phyloP scores from a whole-genome alignment of 2,329 filamentous ascomycete genomes.

The Neoscytalidium dimidiatum region DNA sequence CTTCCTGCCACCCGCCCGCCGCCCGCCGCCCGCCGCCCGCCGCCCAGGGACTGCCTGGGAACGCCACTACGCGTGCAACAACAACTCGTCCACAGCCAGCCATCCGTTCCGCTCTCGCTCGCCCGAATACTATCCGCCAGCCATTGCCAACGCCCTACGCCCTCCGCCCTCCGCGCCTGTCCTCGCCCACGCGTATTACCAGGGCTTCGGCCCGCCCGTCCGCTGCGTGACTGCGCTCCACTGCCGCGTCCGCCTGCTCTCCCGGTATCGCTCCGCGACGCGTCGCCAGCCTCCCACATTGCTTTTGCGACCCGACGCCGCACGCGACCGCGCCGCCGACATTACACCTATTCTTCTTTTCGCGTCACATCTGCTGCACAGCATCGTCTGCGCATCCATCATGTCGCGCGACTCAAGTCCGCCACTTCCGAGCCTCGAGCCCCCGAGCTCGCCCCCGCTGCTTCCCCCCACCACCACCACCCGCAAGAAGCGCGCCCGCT shows the following conservation, averaged over 20 bases:
- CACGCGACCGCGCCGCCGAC: not conserved
- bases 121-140: not conserved
- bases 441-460: conserved; percentile 19
- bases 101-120: not conserved
- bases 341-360: not conserved
- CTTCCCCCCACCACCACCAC: not conserved
- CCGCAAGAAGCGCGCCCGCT: conserved; percentile 19
- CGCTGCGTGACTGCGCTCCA: conserved; percentile 10
- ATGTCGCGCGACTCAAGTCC: conserved; percentile 19
- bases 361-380: conserved; percentile 1
- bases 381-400: not conserved
- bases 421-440: conserved; percentile 8
- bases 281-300: conserved; percentile 13
- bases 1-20: not conserved
- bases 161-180: not conserved
- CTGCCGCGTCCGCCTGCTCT: not conserved
- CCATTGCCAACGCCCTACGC: not conserved
- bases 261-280: conserved; percentile 18
- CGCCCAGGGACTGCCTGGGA: not conserved
- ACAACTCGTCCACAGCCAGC: not conserved
- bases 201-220: conserved; percentile 16
- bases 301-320: not conserved
- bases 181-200: not conserved
- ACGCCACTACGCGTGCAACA: conserved; percentile 9
- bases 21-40: not conserved